These are phyloP conservation scores for Globisporangium splendens DNA, from an alignment of 352 stramenopile species.

Conservation along the genomic window DNA sequence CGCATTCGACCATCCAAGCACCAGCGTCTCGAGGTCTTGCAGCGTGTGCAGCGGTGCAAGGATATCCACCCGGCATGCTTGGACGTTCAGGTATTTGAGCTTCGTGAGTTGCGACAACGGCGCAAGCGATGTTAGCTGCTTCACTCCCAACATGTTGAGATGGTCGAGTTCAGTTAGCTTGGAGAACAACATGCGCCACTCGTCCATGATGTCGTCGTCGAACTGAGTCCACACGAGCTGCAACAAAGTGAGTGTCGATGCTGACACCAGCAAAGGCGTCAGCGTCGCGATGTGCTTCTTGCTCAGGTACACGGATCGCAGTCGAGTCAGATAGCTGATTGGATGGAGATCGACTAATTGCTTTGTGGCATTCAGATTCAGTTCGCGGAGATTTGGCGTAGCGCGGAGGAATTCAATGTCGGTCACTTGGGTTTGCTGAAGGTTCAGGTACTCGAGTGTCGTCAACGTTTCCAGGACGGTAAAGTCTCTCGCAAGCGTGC, in stretches of 20 bases:
- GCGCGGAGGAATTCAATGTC: neutral
- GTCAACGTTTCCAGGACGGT: neutral
- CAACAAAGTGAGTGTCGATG: neutral
- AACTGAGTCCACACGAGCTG: neutral
- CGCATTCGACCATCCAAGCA: slow-evolving; percentile 4
- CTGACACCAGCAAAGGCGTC: neutral
- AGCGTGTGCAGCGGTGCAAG: neutral
- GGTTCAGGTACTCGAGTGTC: slow-evolving; percentile 2
- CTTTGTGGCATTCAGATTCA: slow-evolving; percentile 3
- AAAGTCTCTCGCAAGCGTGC: neutral
- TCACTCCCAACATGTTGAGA: neutral
- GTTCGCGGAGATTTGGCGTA: neutral
- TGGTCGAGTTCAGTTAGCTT: neutral
- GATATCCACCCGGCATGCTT: slow-evolving; percentile 1
- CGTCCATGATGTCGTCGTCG: neutral
- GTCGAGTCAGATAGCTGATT: neutral
- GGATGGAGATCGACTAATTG: slow-evolving; percentile 1
- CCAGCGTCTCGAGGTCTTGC: slow-evolving; percentile 1
- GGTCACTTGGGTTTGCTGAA: neutral
- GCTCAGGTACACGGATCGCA: neutral
- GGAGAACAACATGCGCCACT: neutral
- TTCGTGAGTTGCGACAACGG: slow-evolving; percentile 3
- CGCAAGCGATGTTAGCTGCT: neutral
- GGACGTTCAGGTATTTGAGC: slow-evolving; percentile 3
- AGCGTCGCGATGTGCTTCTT: neutral